Base-by-base conservation (phyloP, 371 early-diverging fungal species). In the Dichotomocladium elegans region DNA sequence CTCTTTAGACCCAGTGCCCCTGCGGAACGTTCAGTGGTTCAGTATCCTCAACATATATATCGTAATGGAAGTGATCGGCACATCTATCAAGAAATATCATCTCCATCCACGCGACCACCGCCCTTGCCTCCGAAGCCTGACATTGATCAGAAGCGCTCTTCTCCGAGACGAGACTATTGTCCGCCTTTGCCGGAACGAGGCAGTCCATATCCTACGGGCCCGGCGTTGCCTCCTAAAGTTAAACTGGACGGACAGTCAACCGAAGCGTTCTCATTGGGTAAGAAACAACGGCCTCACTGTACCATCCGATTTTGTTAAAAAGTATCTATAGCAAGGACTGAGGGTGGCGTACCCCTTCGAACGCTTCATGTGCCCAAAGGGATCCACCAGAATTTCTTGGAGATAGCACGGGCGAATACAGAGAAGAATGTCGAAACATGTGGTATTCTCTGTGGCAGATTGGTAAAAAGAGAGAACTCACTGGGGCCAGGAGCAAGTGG, bases 341-440 rank as follows among this genome's bases (percentile, higher is more conserved):
- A 89, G 61, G 64, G 81, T 41, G 86, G 88, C 15, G 72, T 70
- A 50, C 81, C 81, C 33, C 59, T 94, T 51, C 78, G 94, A 27
- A 77, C 63, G 14, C 54, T 95, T 33, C 63, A 79, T 28, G 63
- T 94, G 6, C 92, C 94, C 12, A 53, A 61, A 12, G 63, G 70
- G 0, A 57, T 95, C 7, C 67, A 86, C 8, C 62, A 79, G 4
- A 66, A 67, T 15, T 95, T 95, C 51, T 56, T 91, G 25, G 67
- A 72, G n/a, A 80, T 91, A 46, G 95, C 96, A 1, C 64, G 69
- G 10, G 44, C 57, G 5, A 94, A 95, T 64, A 95, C 96, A 0
- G 50, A 50, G 5, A 75, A 72, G 15, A 94, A 93, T 58, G 65
- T 95, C 27, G 96, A 95, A 55, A 95, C 96, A 3, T 94, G 95